Evolutionary conservation across 805 yeast species (phyloP).

Genomic region (Ogataea thermomethanolica): DNA sequence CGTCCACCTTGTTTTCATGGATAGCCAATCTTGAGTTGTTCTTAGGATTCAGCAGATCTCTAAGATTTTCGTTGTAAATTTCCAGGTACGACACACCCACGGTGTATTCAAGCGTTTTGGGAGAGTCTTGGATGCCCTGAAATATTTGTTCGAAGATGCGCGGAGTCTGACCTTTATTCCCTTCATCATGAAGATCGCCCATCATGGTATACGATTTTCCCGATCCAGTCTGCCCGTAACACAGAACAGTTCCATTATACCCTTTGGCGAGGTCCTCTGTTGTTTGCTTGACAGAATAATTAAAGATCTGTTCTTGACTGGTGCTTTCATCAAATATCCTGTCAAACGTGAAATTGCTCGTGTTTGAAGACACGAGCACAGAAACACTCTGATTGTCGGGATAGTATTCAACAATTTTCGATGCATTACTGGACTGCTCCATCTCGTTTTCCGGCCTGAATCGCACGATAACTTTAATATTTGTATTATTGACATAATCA

Average conservation of each 20-base stretch:
- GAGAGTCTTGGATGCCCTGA: constrained; percentile 43
- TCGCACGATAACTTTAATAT: constrained; percentile 68
- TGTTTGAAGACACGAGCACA: constrained; percentile 12
- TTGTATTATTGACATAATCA: constrained; percentile 25
- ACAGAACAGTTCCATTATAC: constrained; percentile 32
- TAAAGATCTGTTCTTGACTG: constrained; percentile 56
- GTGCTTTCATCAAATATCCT: constrained; percentile 51
- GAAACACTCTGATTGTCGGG: constrained; percentile 16
- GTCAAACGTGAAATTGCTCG: constrained; percentile 54
- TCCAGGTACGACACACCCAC: constrained; percentile 76
- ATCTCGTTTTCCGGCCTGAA: constrained; percentile 53
- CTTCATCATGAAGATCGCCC: constrained; percentile 41
- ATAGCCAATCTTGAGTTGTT: constrained; percentile 42
- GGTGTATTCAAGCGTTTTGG: constrained; percentile 57
- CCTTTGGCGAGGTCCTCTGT: constrained; percentile 73
- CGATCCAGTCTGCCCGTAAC: constrained; percentile 84
- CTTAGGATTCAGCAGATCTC: constrained; percentile 60
- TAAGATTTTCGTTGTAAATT: constrained; percentile 71
- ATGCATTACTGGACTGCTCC: constrained; percentile 13
- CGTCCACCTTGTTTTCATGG: constrained; percentile 61
- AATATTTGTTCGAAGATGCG: constrained; percentile 67
- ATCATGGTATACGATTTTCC: constrained; percentile 87
- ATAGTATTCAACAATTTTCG: constrained; percentile 11
- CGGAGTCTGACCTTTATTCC: constrained; percentile 63
- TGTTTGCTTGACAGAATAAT: constrained; percentile 55